Evolutionary conservation across 208 protist genomes (phyloP).

Genomic region (Trypanosoma melophagium): DNA sequence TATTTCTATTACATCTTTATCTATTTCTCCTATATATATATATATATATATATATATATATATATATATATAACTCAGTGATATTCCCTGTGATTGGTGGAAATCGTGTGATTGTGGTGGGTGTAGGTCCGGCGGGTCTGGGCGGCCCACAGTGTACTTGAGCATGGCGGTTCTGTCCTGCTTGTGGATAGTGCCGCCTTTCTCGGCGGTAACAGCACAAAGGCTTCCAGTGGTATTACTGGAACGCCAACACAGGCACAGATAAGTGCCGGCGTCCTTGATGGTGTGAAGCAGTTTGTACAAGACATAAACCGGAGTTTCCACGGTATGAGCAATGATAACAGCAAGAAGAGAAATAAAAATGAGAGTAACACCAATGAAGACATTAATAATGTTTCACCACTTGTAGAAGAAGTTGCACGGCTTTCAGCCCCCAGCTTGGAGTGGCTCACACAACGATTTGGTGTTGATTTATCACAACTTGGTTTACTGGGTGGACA

Average conservation of each 20-base stretch:
- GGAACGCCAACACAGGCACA: constrained; percentile 79
- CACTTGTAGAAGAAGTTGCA: constrained; percentile 60
- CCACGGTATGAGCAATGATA: no score
- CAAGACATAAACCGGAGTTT: constrained; percentile 59
- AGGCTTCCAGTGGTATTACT: constrained; percentile 93
- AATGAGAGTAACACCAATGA: no score
- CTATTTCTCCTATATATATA: no score
- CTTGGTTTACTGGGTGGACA: constrained; percentile 86
- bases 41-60: constrained; percentile 1
- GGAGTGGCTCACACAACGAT: constrained; percentile 69
- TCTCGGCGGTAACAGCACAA: constrained; percentile 82
- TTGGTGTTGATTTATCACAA: constrained; percentile 73
- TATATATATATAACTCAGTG: constrained; percentile 2
- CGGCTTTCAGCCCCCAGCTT: constrained; percentile 55
- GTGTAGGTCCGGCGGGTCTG: constrained; percentile 68
- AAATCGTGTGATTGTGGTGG: constrained; percentile 57
- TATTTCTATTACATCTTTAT: no score
- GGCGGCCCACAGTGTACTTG: constrained; percentile 45
- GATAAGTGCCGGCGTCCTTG: constrained; percentile 46
- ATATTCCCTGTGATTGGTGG: constrained; percentile 23
- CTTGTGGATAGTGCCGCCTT: constrained; percentile 90
- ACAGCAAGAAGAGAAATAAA: no score
- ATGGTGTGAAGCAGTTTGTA: constrained; percentile 57
- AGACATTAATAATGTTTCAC: constrained; percentile 42
- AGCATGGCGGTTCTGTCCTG: constrained; percentile 63